Conservation (phyloP, 352 stramenopile genomes). For the Pythium utonaiense region DNA sequence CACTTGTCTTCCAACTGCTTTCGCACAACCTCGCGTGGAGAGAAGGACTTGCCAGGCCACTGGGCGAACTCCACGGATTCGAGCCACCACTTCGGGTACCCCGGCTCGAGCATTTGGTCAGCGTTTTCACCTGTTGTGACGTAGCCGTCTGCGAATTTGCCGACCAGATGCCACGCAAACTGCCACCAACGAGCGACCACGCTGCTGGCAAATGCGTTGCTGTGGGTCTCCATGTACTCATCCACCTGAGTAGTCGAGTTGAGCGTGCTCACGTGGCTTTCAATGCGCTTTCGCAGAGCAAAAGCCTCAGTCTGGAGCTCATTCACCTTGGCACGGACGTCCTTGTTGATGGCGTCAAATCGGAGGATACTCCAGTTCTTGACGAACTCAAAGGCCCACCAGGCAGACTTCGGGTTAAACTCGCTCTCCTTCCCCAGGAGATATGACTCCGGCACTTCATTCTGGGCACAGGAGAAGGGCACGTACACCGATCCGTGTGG, state of each 20-base stretch:
- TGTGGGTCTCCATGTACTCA: slow-evolving; percentile 26
- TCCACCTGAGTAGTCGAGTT: slow-evolving; percentile 25
- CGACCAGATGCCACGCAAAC: slow-evolving; percentile 47
- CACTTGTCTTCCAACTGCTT: slow-evolving; percentile 18
- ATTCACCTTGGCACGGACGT: slow-evolving; percentile 32
- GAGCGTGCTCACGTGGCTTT: slow-evolving; percentile 21
- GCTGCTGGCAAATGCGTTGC: slow-evolving; percentile 39
- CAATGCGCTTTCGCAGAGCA: slow-evolving; percentile 24
- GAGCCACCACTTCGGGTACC: slow-evolving; percentile 54
- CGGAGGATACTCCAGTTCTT: slow-evolving; percentile 71
- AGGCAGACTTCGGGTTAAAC: slow-evolving; percentile 47
- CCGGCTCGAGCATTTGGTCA: slow-evolving; percentile 36
- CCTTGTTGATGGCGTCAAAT: slow-evolving; percentile 48
- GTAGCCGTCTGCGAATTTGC: slow-evolving; percentile 54
- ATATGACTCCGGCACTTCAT: slow-evolving; percentile 39
- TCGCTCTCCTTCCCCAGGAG: slow-evolving; percentile 48
- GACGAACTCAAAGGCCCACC: slow-evolving; percentile 75
- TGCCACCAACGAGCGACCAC: slow-evolving; percentile 50
- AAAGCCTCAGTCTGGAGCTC: slow-evolving; percentile 36
- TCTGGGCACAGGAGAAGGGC: slow-evolving; percentile 46
- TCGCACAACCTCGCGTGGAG: slow-evolving; percentile 21
- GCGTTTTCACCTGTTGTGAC: slow-evolving; percentile 45
- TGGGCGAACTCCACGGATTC: slow-evolving; percentile 32
- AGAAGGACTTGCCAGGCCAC: slow-evolving; percentile 46
- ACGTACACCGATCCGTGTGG: slow-evolving; percentile 54